Evolutionary conservation across 78 protist species (phyloP).

Genomic region (Pelomyxa schiedti): DNA sequence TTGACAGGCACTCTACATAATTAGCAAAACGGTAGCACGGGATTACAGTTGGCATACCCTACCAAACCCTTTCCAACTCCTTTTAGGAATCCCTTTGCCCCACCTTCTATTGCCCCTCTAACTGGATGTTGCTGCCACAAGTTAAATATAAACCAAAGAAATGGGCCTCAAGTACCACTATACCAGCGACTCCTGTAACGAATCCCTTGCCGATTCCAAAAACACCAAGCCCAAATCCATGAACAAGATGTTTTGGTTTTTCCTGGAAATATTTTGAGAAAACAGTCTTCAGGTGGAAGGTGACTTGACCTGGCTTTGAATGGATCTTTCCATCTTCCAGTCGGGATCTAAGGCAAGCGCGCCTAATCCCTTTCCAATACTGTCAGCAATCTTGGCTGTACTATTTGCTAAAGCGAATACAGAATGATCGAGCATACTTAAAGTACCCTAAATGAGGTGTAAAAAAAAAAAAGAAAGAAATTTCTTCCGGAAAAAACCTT

Average conservation of each 20-base stretch:
- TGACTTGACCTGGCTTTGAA: no score
- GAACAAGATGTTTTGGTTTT: slow-evolving; percentile 29
- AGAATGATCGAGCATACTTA: slow-evolving; percentile 24
- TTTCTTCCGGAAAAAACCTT: no score
- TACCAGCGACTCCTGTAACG: slow-evolving; percentile 59
- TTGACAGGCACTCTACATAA: no score
- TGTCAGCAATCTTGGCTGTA: slow-evolving; percentile 31
- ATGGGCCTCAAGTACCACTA: no score
- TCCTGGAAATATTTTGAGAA: no score
- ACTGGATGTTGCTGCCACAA: slow-evolving; percentile 61
- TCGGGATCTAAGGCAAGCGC: slow-evolving; percentile 29
- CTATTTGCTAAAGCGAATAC: slow-evolving; percentile 25
- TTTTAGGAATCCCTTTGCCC: slow-evolving; percentile 59
- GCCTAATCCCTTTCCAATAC: slow-evolving; percentile 31
- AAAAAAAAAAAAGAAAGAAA: no score
- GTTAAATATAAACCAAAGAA: no score
- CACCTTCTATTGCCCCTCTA: slow-evolving; percentile 58
- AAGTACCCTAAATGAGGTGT: no score
- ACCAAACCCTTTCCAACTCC: slow-evolving; percentile 78
- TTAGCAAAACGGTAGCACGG: no score
- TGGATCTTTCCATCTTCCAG: no score
- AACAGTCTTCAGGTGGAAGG: no score
- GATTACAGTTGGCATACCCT: no score
- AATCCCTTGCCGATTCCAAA: slow-evolving; percentile 44
- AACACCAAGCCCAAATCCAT: slow-evolving; percentile 46